Evolutionary conservation across 129 eudicot species (phyloP).

Genomic region (Saposhnikovia divaricata): DNA sequence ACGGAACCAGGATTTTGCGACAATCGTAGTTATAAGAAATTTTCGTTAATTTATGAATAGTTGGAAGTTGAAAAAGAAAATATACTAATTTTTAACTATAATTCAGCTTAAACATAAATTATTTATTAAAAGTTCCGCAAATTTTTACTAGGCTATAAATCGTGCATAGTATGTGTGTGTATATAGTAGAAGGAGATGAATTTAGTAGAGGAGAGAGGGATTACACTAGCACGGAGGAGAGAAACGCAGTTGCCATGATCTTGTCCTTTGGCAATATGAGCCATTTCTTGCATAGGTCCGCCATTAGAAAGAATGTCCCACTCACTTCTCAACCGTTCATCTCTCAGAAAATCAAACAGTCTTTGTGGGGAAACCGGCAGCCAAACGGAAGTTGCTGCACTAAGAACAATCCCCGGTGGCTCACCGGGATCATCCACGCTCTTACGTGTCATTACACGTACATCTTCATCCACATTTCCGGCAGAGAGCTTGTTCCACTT

Average conservation of each 20-base stretch:
- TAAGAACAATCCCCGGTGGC: constrained; percentile 87
- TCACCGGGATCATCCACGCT: constrained; percentile 95
- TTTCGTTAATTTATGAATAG: too few species aligned
- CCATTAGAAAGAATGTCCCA: constrained; percentile 97
- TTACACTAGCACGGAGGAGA: constrained; percentile 92
- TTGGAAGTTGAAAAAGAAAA: too few species aligned
- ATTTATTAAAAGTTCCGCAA: too few species aligned
- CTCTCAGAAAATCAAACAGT: constrained; percentile 76
- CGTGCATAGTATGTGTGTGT: too few species aligned
- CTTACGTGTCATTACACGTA: constrained; percentile 90
- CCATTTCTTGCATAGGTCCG: constrained; percentile 99
- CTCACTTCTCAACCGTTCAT: constrained; percentile 80
- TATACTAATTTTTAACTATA: too few species aligned
- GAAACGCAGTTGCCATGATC: constrained; percentile 95
- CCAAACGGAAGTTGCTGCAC: constrained; percentile 98
- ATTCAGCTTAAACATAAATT: too few species aligned
- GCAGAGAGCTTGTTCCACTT: constrained; percentile 82
- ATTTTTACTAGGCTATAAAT: too few species aligned
- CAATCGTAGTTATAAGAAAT: too few species aligned
- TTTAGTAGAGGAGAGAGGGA: constrained; percentile 6
- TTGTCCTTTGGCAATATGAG: constrained; percentile 91
- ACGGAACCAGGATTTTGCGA: too few species aligned
- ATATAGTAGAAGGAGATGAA: neutral
- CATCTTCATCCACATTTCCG: constrained; percentile 68
- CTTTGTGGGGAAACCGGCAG: constrained; percentile 81